A percentile compares a stretch with the other conserved stretches of the same genome.
Conservation (phyloP, 1,284 basidiomycete species). For the Ceratobasidium papillatum region DNA sequence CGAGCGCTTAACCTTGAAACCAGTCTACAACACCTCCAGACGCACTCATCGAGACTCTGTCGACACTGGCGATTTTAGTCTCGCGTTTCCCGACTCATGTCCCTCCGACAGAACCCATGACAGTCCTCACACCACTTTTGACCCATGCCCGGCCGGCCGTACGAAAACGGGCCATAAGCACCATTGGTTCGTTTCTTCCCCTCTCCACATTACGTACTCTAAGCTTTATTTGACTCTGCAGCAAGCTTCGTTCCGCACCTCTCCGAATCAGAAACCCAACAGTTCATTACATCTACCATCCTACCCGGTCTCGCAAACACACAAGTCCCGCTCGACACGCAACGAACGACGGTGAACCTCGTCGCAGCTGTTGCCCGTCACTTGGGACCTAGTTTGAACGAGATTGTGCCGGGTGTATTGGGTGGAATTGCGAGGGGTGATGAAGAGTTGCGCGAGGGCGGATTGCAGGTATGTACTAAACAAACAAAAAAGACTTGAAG, state of each 20-base stretch:
- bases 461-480: slow-evolving; percentile 66
- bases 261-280: slow-evolving; percentile 62
- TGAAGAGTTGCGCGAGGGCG: slow-evolving; percentile 81
- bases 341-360: slow-evolving; percentile 81
- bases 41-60: slow-evolving; percentile 86
- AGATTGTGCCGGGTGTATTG: slow-evolving; percentile 74
- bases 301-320: slow-evolving; percentile 66
- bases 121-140: slow-evolving; percentile 78
- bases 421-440: slow-evolving; percentile 74
- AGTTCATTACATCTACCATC: slow-evolving; percentile 64
- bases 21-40: slow-evolving; percentile 80
- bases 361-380: slow-evolving; percentile 80
- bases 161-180: slow-evolving; percentile 88
- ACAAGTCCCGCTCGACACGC: slow-evolving; percentile 65
- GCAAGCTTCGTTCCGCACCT: slow-evolving; percentile 80
- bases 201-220: slow-evolving; percentile 40
- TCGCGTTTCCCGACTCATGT: slow-evolving; percentile 82
- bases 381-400: slow-evolving; percentile 65
- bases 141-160: slow-evolving; percentile 81
- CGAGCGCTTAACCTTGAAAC: slow-evolving; percentile 44
- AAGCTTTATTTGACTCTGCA: slow-evolving; percentile 30
- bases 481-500: background rate
- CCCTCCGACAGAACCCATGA: slow-evolving; percentile 62
- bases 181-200: slow-evolving; percentile 58
- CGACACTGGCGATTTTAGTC: slow-evolving; percentile 91